These are phyloP conservation scores for Suillus luteus DNA, from an alignment of 768 basidiomycete species.

Conservation along the genomic window DNA sequence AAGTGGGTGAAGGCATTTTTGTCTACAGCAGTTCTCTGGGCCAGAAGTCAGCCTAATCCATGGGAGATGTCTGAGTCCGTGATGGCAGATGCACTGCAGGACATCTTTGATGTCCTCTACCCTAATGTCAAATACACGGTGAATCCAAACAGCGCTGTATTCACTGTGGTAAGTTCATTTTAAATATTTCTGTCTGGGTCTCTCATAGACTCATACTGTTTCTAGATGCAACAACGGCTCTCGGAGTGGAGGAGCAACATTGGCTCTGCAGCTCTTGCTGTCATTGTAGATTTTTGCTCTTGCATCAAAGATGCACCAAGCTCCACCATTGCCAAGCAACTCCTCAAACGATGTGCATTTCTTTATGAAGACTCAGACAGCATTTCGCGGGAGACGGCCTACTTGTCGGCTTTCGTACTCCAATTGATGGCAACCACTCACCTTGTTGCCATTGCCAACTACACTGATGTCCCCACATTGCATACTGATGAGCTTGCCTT, in stretches of 20 bases:
- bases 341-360: conserved; percentile 1
- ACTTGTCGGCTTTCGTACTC: conserved; percentile 9
- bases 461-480: not conserved
- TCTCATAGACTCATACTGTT: not conserved
- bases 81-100: conserved; percentile 6
- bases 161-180: conserved; percentile 6
- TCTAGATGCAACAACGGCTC: conserved; percentile 2
- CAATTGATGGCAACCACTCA: conserved; percentile 12
- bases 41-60: conserved; percentile 3
- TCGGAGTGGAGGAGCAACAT: conserved; percentile 12
- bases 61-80: not conserved
- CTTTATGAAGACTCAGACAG: conserved; percentile 11
- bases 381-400: not conserved
- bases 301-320: not conserved
- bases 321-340: not conserved
- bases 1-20: conserved; percentile 6
- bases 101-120: conserved; percentile 5
- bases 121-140: conserved; percentile 3
- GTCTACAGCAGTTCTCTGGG: not conserved
- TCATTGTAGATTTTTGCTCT: conserved; percentile 10
- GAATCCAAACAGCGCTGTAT: conserved; percentile 1
- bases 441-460: not conserved
- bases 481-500: not conserved
- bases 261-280: conserved; percentile 8
- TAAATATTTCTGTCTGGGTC: not conserved